These are phyloP conservation scores for Penicillium sp. DNA, from an alignment of 2,329 filamentous ascomycete genomes.

Conservation along the genomic window DNA sequence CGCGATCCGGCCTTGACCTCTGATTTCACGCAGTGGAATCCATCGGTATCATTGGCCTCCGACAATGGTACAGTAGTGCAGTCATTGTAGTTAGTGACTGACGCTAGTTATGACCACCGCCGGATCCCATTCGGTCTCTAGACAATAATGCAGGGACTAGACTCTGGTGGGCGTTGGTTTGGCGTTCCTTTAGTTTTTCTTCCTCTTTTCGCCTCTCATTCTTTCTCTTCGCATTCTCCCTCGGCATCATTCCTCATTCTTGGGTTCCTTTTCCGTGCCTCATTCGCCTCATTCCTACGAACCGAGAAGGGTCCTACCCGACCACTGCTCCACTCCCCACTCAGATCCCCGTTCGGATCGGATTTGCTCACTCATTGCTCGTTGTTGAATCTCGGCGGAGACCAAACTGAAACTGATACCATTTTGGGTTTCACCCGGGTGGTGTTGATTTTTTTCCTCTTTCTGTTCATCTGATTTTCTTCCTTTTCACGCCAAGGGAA, in stretches of 20 bases:
- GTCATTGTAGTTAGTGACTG: not conserved
- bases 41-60: not conserved
- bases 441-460: not conserved
- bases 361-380: constrained; percentile 6
- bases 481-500: not conserved
- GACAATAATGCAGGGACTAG: not conserved
- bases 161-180: not conserved
- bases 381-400: constrained; percentile 10
- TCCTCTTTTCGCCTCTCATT: not conserved
- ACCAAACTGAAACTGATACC: constrained; percentile 4
- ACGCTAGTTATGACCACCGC: not conserved
- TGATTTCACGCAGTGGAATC: not conserved
- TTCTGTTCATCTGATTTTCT: not conserved
- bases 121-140: not conserved
- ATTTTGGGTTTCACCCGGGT: constrained; percentile 5
- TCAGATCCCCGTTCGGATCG: constrained; percentile 13
- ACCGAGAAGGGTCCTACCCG: constrained; percentile 6
- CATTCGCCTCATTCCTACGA: not conserved
- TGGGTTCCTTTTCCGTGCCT: not conserved
- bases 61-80: not conserved
- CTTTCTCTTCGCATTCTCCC: not conserved
- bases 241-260: not conserved
- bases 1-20: constrained; percentile 1
- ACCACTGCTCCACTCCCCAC: constrained; percentile 14
- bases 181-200: not conserved